Evolutionary conservation across 371 early-diverging fungal genomes (phyloP), one percentile per base, ranked within the genome.

Genomic region (Syncephalastrum racemosum): DNA sequence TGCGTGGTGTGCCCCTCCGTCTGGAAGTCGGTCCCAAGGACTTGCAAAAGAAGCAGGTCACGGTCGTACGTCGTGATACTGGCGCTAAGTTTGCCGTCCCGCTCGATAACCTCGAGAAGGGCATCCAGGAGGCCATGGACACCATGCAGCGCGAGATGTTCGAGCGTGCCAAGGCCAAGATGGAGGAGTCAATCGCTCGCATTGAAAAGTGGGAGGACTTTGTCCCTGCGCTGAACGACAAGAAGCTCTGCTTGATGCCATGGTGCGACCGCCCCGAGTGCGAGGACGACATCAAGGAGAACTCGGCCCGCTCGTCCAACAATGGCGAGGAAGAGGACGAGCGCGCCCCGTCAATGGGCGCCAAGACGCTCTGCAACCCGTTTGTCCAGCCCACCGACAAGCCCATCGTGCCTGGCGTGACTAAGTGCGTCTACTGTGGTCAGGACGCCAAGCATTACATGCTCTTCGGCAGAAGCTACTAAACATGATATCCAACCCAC

Each of bases 281-380:
- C 72, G 99, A 99, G 80, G 97, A 98, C 46, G 83, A 85, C 49
- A 98, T 99, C 73, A 98, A 98, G 87, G 93, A 94, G 16, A 76
- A 86, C 51, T 94, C 93, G 69, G 85, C 96, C 13, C 80, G 91
- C 65, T 69, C 65, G 82, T 86, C 82, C 45, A 73, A 72, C 36
- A 81, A 79, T 22, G 89, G 84, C 54, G 91, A 92, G 75, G 86
- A 89, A 31, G 87, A 86, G 61, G 97, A 99, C 65, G 97, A 95
- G 47, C 89, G 90, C 72, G 99, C 97, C 55, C 95, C 97, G 51
- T 91, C 94, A 20, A 96, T 96, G 95, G 99, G 99, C 53, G 99
- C 99, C 64, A 99, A 99, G 79, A 92, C 98, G 5, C 88, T 99
- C 49, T 99, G 99, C 81, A 96, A 98, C 71, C 99, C 99, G 19